These are phyloP conservation scores for Themeda triandra DNA, from an alignment of 176 grass and related monocot genomes.

Conservation along the genomic window DNA sequence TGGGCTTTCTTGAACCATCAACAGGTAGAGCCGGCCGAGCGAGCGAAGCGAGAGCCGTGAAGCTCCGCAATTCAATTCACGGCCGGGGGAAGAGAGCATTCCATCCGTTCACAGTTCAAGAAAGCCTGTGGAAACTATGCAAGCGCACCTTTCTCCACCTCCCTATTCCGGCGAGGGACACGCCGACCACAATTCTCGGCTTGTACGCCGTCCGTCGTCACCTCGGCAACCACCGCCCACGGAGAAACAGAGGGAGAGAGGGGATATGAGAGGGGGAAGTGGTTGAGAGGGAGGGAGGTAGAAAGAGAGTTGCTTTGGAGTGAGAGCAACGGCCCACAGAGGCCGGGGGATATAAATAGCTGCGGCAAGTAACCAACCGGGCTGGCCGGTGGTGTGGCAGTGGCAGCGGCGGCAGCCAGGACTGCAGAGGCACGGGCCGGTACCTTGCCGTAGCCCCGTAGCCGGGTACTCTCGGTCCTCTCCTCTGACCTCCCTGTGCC, in stretches of 20 bases:
- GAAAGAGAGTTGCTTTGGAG: conserved; percentile 15
- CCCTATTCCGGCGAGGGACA: not conserved
- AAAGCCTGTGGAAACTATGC: conserved; percentile 98
- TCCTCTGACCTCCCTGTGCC: not conserved
- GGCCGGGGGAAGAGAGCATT: not conserved
- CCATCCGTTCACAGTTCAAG: conserved; percentile 85
- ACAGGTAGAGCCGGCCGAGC: conserved; percentile 40
- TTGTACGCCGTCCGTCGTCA: not conserved
- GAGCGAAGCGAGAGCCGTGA: not conserved
- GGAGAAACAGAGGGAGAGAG: not conserved
- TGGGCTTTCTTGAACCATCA: conserved; percentile 98
- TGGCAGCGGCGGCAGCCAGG: not conserved
- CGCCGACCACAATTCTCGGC: conserved; percentile 20
- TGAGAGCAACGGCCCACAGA: conserved; percentile 44
- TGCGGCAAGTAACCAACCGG: not conserved
- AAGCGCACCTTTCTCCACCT: conserved; percentile 40
- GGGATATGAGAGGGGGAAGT: conserved; percentile 16
- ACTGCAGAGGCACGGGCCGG: conserved; percentile 27
- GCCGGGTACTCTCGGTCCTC: not conserved
- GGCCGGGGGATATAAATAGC: conserved; percentile 52
- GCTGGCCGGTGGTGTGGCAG: conserved; percentile 5
- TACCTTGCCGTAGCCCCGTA: not conserved
- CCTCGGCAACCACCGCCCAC: not conserved
- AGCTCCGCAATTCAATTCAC: conserved; percentile 11
- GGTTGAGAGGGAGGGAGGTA: conserved; percentile 9